Base-by-base conservation (phyloP, 495 filamentous ascomycete species). In the Aspergillus kassunensis region DNA sequence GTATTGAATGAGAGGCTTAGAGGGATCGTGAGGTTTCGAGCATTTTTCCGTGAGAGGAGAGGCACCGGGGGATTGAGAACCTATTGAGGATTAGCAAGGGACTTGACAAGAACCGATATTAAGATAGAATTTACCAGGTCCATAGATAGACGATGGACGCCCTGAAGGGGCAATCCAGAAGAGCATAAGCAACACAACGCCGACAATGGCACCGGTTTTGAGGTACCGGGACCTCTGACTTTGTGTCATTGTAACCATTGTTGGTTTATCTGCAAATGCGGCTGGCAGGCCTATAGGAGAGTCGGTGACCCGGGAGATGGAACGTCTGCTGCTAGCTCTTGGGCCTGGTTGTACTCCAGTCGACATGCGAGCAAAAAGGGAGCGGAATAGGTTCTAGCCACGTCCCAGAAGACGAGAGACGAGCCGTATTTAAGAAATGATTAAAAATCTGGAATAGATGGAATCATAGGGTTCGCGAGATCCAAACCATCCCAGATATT, bases 1-100 rank as follows among this genome's bases (percentile, higher is more conserved):
- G 77, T 97, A 97, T 63, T 98, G 93, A 53, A 97, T 85, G 56
- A 98, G 76, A 21, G 95, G 95, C 73, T 96, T 98, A 36, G 87
- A 83, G 27, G 84, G 80, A 49, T 90, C 88, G 67, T 76, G 82
- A 23, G 92, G 89, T 64, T 83, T 88, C 41, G 83, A 82, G 78
- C 93, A 98, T 71, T 80, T 86, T 30, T 56, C 55, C 8, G 81
- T 64, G 7, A 62, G 43, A 27, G 57, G 48, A 30, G 56, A 47
- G 25, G 52, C 42, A 30, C 56, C 50, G 15, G 63, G 49, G 39
- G 67, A 57, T 58, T 66, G 53, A 30, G 42, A 46, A 24, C 60
- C 68, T 74, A 18, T 23, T 19, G 41, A n/a, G 27, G 31, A 20
- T 44, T 31, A 44, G 48, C 34, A 8, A 16, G 21, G 24, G 3